Base-by-base conservation (phyloP, 192 early-diverging fungal genomes). In the Funneliformis mosseae region DNA sequence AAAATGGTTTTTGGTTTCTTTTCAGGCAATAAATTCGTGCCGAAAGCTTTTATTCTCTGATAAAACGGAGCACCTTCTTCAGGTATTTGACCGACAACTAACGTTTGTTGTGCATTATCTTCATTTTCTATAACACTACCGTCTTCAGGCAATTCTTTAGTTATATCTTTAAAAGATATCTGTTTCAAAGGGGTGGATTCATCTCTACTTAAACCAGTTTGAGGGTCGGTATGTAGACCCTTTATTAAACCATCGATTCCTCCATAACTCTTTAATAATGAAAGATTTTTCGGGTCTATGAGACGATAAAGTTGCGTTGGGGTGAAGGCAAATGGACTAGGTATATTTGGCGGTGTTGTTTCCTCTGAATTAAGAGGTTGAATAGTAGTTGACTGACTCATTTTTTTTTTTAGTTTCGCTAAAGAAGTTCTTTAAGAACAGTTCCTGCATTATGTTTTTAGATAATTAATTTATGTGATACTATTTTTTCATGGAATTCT, bases 1-100 rank as follows among this genome's bases (percentile, higher is more conserved):
- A 94, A 87, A 42, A 96, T 89, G 59, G 86, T 86, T 48, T 94
- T 94, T 71, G 88, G 80, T 85, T 94, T 91, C 23, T 88, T 84
- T 39, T 88, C 86, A 1, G 95, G 93, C 50, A 96, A 81, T 21
- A 92, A 81, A 80, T 96, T 96, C 55, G 81, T 80, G 48, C 95
- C 95, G 82, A 91, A 96, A 64, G 81, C 81, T 23, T 81, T 81
- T 43, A 86, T 83, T 28, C 94, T 86, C 39, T 92, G 88, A 5
- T 79, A 84, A 77, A 91, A 90, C 38, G 74, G 66, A 1, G 80
- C 71, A 16, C 23, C 39, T 8, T 77, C 61, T 21, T 7, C 8
- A 41, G 14, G 28, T 11, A 8, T 42, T 59, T 14, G 2, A 38
- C 0, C 38, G 33, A 14, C 8, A 2, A 3, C 5, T 48, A 38